Percentiles rank a stretch among this genome's conserved stretches.
These are phyloP conservation scores for Escovopsis weberi DNA, from an alignment of 2,329 filamentous ascomycete genomes.

Conservation along the genomic window DNA sequence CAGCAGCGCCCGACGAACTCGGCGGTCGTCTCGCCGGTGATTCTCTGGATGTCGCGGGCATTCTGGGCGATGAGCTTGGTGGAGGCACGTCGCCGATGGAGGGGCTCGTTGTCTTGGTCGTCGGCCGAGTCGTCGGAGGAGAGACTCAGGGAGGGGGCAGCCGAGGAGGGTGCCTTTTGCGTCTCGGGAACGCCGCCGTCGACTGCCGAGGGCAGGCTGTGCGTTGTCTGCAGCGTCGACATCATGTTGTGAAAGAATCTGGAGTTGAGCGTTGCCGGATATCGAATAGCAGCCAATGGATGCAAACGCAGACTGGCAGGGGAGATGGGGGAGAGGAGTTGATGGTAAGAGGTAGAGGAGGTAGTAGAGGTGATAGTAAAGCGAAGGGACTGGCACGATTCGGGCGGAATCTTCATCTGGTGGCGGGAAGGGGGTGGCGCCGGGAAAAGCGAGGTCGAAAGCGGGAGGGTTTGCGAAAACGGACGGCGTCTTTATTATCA, in stretches of 20 bases:
- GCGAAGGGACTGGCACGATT: neutral
- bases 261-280: neutral
- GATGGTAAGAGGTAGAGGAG: neutral
- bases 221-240: constrained; percentile 3
- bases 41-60: constrained; percentile 45
- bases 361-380: neutral
- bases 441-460: neutral
- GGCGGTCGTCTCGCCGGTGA: constrained; percentile 49
- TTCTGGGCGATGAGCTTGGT: constrained; percentile 53
- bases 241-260: neutral
- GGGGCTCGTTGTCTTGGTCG: constrained; percentile 34
- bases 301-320: neutral
- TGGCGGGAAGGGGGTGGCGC: neutral
- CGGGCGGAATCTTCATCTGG: no score
- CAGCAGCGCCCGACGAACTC: constrained; percentile 49
- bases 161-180: constrained; percentile 30
- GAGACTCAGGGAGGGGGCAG: constrained; percentile 46
- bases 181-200: constrained; percentile 30
- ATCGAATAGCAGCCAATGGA: no score
- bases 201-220: constrained; percentile 11
- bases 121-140: constrained; percentile 41
- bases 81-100: constrained; percentile 48
- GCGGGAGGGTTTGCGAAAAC: neutral
- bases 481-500: no score
- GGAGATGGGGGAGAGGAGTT: neutral